phyloP scores from a whole-genome alignment of 2,329 filamentous ascomycete genomes.

The Harringtonia aguacate region DNA sequence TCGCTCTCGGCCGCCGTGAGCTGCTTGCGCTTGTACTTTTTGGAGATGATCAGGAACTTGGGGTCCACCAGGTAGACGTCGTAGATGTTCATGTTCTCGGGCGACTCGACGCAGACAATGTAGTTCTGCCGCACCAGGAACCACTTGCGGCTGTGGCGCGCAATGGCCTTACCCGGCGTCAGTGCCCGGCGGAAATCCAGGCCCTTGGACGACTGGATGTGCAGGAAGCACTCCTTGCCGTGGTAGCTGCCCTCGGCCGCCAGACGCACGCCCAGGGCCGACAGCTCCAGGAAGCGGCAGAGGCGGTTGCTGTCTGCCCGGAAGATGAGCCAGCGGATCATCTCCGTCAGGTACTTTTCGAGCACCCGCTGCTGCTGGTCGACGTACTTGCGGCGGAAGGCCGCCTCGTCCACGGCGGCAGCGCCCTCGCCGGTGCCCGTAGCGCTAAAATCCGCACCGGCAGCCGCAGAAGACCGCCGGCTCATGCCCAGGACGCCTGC shows the following conservation, averaged over 20 bases:
- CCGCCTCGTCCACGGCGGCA: constrained; percentile 39
- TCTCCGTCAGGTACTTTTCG: constrained; percentile 82
- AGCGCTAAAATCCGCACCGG: constrained; percentile 28
- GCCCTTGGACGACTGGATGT: constrained; percentile 85
- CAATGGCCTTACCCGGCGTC: constrained; percentile 67
- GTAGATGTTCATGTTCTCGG: constrained; percentile 97
- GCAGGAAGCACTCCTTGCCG: constrained; percentile 89
- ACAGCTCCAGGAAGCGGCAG: constrained; percentile 92
- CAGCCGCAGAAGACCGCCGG: constrained; percentile 40
- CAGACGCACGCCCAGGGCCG: constrained; percentile 82
- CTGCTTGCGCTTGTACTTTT: constrained; percentile 46
- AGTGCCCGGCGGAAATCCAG: constrained; percentile 75
- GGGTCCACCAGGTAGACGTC: constrained; percentile 96
- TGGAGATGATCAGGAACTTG: constrained; percentile 72
- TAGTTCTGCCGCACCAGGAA: constrained; percentile 97
- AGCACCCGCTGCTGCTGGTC: constrained; percentile 77
- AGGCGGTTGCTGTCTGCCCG: constrained; percentile 88
- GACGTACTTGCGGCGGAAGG: constrained; percentile 54
- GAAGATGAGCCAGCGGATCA: constrained; percentile 96
- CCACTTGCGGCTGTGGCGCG: constrained; percentile 86
- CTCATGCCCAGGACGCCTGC: constrained; percentile 35
- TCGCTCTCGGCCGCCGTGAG: constrained; percentile 43
- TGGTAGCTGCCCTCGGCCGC: constrained; percentile 95
- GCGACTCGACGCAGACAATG: constrained; percentile 94
- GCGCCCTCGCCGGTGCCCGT: constrained; percentile 18